Evolutionary conservation across 768 basidiomycete species (phyloP).

Genomic region (Leucosporidium creatinivorum): DNA sequence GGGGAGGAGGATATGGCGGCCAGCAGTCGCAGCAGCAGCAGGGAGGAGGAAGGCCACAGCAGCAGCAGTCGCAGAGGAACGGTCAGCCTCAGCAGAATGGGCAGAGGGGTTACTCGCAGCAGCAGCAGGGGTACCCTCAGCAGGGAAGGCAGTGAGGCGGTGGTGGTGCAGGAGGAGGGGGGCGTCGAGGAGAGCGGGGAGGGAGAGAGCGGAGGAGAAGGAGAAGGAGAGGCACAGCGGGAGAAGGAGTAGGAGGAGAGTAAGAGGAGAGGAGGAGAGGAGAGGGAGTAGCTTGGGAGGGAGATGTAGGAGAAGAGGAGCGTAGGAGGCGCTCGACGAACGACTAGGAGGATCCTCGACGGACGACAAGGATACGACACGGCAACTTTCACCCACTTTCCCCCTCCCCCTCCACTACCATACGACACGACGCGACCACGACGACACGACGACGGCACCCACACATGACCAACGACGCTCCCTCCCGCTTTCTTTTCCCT

Average conservation of each 20-base stretch:
- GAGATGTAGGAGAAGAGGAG: too few species aligned
- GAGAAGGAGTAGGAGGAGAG: not conserved
- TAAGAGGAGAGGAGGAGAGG: not conserved
- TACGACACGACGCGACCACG: not conserved
- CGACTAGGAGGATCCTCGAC: too few species aligned
- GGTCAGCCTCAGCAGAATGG: constrained; percentile 3
- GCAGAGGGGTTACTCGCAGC: not conserved
- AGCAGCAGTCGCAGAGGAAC: constrained; percentile 1
- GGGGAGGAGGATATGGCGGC: constrained; percentile 1
- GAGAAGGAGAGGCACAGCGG: not conserved
- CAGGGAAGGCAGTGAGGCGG: not conserved
- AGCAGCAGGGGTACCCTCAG: not conserved
- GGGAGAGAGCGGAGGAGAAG: not conserved
- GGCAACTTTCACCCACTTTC: too few species aligned
- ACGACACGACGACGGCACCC: not conserved
- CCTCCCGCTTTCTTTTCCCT: not conserved
- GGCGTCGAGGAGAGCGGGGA: not conserved
- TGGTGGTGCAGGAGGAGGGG: not conserved
- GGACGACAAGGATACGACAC: too few species aligned
- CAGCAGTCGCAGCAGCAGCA: not conserved
- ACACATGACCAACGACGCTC: not conserved
- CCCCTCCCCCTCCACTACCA: too few species aligned
- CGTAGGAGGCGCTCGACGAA: too few species aligned
- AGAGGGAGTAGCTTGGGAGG: not conserved
- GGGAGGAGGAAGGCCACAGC: constrained; percentile 1